A percentile compares a stretch with the other conserved stretches of the same genome.
phyloP scores from a whole-genome alignment of 208 protist species.

The Crithidia fasciculata region DNA sequence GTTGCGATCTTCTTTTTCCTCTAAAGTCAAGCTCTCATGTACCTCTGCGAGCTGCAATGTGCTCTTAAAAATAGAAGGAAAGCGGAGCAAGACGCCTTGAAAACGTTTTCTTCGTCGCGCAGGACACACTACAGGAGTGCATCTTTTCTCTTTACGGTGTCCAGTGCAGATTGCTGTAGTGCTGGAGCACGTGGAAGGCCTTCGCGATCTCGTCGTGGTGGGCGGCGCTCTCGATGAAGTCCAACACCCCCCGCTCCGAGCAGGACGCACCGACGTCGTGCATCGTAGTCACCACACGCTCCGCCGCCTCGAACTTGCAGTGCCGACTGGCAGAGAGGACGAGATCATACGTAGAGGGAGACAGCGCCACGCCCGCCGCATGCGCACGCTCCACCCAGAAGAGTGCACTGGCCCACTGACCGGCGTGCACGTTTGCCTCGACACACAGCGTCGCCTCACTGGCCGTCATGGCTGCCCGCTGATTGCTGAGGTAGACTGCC shows the following conservation, averaged over 20 bases:
- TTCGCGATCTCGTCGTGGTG: slow-evolving; percentile 46
- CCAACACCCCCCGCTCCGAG: slow-evolving; percentile 47
- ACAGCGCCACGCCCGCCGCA: slow-evolving; percentile 34
- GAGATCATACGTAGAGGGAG: slow-evolving; percentile 52
- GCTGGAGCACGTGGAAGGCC: slow-evolving; percentile 43
- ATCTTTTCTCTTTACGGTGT: slow-evolving; percentile 28
- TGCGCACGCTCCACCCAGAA: slow-evolving; percentile 86
- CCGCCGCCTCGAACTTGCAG: slow-evolving; percentile 51
- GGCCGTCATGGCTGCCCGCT: slow-evolving; percentile 39
- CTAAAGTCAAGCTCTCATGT: too few species aligned
- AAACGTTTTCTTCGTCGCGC: background rate
- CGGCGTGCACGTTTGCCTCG: slow-evolving; percentile 57
- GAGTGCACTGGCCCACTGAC: slow-evolving; percentile 76
- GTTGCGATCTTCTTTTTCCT: too few species aligned
- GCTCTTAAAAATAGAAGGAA: too few species aligned
- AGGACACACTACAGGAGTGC: too few species aligned
- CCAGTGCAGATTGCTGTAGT: slow-evolving; percentile 57
- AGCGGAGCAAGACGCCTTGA: too few species aligned
- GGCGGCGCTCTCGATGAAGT: slow-evolving; percentile 51
- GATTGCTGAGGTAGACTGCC: slow-evolving; percentile 72
- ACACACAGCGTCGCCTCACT: slow-evolving; percentile 64
- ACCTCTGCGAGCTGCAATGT: too few species aligned
- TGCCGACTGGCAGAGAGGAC: slow-evolving; percentile 46
- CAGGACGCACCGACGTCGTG: slow-evolving; percentile 49
- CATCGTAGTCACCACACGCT: slow-evolving; percentile 64